phyloP scores from a whole-genome alignment of 768 basidiomycete species.

The Tylopilus vinaceipallidus region DNA sequence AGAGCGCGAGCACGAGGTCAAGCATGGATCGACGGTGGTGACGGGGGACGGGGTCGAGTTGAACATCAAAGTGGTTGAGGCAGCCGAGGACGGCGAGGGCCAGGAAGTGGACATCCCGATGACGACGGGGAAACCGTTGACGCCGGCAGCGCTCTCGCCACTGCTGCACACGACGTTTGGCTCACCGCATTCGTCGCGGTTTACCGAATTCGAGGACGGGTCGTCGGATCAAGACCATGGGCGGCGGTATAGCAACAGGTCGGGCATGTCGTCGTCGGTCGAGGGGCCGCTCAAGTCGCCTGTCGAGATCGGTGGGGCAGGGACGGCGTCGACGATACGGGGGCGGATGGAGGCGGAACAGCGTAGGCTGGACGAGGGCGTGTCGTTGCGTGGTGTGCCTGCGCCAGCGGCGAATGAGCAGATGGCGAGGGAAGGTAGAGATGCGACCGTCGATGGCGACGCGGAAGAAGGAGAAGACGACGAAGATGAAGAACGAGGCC shows the following conservation, averaged over 20 bases:
- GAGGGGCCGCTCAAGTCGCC: conserved; percentile 16
- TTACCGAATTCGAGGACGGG: conserved; percentile 30
- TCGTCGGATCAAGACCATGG: conserved; percentile 24
- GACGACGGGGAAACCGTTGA: not conserved
- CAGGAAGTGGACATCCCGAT: conserved; percentile 14
- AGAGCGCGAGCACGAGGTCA: conserved; percentile 16
- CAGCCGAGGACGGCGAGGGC: conserved; percentile 8
- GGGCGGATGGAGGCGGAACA: too few relatives aligned
- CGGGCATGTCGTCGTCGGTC: conserved; percentile 16
- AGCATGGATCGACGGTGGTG: conserved; percentile 19
- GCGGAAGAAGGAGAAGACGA: not conserved
- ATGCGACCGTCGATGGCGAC: conserved; percentile 3
- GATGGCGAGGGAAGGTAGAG: too few relatives aligned
- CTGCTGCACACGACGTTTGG: conserved; percentile 42
- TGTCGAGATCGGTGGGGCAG: conserved; percentile 12
- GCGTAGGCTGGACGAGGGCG: too few relatives aligned
- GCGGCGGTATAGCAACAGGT: conserved; percentile 17
- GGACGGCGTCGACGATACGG: too few relatives aligned
- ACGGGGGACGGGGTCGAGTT: not conserved
- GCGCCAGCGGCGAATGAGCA: too few relatives aligned
- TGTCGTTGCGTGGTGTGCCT: too few relatives aligned
- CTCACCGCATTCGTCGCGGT: conserved; percentile 36
- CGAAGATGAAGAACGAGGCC: conserved; percentile 17
- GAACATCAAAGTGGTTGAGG: conserved; percentile 16
- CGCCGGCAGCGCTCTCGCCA: conserved; percentile 30